Evolutionary conservation across 2,329 filamentous ascomycete species (phyloP).

Genomic region (Sporothrix brunneoviolacea): DNA sequence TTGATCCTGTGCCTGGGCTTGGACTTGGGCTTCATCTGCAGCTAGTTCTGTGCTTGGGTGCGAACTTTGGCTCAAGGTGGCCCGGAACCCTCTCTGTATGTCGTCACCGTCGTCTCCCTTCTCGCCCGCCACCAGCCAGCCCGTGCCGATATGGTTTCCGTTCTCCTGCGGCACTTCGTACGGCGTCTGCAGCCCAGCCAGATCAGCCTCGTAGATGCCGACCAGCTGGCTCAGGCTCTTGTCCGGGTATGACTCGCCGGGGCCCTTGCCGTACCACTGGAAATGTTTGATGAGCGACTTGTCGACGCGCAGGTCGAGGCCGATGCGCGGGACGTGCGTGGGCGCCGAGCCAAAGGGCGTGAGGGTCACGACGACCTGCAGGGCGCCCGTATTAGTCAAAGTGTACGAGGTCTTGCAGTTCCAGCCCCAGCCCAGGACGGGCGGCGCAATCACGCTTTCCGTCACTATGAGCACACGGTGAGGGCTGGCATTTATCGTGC

Average conservation of each 20-base stretch:
- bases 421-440: constrained; percentile 55
- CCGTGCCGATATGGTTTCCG: constrained; percentile 55
- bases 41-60: no score
- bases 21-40: no score
- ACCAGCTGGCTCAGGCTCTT: constrained; percentile 49
- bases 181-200: constrained; percentile 46
- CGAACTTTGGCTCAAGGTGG: neutral
- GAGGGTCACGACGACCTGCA: constrained; percentile 40
- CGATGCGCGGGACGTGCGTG: constrained; percentile 52
- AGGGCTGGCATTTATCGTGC: no score
- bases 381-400: constrained; percentile 36
- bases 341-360: constrained; percentile 44
- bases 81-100: no score
- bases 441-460: constrained; percentile 48
- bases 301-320: constrained; percentile 49
- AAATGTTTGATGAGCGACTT: constrained; percentile 41
- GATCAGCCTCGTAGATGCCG: constrained; percentile 38
- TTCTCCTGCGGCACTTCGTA: constrained; percentile 66
- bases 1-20: no score
- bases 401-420: constrained; percentile 28
- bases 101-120: neutral
- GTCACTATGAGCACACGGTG: constrained; percentile 36
- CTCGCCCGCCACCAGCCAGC: constrained; percentile 39
- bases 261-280: constrained; percentile 56
- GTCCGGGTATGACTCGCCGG: constrained; percentile 59